A percentile compares a stretch with the other conserved stretches of the same genome.
phyloP scores from a whole-genome alignment of 2,329 filamentous ascomycete genomes.

The Rhinocladiella mackenziei region DNA sequence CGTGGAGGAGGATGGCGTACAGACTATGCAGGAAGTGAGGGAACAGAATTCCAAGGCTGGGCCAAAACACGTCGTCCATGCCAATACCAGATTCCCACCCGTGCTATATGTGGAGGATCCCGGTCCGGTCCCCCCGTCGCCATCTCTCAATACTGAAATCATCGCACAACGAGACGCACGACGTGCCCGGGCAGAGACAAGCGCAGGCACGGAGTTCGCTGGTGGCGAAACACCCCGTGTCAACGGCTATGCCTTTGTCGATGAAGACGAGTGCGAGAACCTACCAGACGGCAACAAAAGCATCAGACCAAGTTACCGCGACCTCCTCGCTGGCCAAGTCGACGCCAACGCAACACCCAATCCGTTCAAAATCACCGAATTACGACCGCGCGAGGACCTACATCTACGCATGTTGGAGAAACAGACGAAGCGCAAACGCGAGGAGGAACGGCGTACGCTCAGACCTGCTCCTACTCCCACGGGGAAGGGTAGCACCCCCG shows the following conservation, averaged over 20 bases:
- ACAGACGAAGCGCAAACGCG: constrained; percentile 22
- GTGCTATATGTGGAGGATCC: constrained; percentile 31
- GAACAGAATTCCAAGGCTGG: constrained; percentile 68
- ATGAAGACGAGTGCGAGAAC: constrained; percentile 58
- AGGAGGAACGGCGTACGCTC: constrained; percentile 23
- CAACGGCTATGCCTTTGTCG: constrained; percentile 91
- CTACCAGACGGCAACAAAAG: constrained; percentile 45
- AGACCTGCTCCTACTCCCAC: constrained; percentile 3
- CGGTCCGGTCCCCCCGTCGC: constrained; percentile 63
- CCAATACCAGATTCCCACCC: constrained; percentile 73
- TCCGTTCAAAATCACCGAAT: constrained; percentile 74
- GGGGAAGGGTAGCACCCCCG: constrained; percentile 4
- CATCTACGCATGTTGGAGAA: constrained; percentile 84
- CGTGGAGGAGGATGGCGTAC: constrained; percentile 48
- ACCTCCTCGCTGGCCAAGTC: constrained; percentile 37
- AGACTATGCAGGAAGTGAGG: constrained; percentile 63
- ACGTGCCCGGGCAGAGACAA: no score
- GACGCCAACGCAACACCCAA: constrained; percentile 55
- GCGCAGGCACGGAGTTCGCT: constrained; percentile 50
- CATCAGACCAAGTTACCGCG: constrained; percentile 44
- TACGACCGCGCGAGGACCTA: constrained; percentile 71
- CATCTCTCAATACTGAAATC: constrained; percentile 62
- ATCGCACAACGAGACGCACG: constrained; percentile 75
- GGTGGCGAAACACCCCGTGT: constrained; percentile 81
- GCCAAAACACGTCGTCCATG: constrained; percentile 73